phyloP scores from a whole-genome alignment of 805 yeast species.

The Cyberlindnera veronae region DNA sequence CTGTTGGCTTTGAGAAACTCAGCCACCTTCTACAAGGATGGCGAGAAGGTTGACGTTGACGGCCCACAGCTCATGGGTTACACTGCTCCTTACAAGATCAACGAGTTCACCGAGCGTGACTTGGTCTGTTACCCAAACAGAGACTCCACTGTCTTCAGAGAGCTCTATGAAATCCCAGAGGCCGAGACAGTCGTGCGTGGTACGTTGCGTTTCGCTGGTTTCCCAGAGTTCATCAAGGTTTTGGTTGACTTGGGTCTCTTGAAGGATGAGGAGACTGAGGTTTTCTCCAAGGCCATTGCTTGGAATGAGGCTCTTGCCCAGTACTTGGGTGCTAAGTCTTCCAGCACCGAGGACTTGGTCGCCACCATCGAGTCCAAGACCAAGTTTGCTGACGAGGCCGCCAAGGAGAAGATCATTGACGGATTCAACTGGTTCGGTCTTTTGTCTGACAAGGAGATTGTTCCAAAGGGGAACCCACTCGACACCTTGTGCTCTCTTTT shows the following conservation, averaged over 20 bases:
- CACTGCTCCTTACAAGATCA: constrained; percentile 93
- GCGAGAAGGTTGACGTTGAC: constrained; percentile 70
- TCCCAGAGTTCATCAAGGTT: constrained; percentile 96
- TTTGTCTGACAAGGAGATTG: constrained; percentile 70
- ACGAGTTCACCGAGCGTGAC: constrained; percentile 67
- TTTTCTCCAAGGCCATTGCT: constrained; percentile 54
- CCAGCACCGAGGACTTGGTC: constrained; percentile 67
- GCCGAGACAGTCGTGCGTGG: constrained; percentile 97
- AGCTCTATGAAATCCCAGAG: constrained; percentile 91
- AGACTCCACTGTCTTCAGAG: constrained; percentile 92
- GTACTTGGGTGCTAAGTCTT: constrained; percentile 70
- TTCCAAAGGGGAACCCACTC: constrained; percentile 90
- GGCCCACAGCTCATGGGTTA: constrained; percentile 93
- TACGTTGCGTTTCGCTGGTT: constrained; percentile 95
- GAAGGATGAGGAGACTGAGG: constrained; percentile 65
- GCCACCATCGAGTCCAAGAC: constrained; percentile 76
- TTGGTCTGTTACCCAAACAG: constrained; percentile 97
- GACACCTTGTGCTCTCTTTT: constrained; percentile 96
- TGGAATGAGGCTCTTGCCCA: constrained; percentile 88
- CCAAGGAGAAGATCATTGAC: constrained; percentile 78
- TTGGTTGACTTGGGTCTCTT: constrained; percentile 92
- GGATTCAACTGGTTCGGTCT: constrained; percentile 95
- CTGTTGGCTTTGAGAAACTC: constrained; percentile 90
- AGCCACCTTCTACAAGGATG: constrained; percentile 86
- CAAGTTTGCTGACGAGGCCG: constrained; percentile 73